Conservation (phyloP, 345 rosid species). For the Boechera retrofracta region DNA sequence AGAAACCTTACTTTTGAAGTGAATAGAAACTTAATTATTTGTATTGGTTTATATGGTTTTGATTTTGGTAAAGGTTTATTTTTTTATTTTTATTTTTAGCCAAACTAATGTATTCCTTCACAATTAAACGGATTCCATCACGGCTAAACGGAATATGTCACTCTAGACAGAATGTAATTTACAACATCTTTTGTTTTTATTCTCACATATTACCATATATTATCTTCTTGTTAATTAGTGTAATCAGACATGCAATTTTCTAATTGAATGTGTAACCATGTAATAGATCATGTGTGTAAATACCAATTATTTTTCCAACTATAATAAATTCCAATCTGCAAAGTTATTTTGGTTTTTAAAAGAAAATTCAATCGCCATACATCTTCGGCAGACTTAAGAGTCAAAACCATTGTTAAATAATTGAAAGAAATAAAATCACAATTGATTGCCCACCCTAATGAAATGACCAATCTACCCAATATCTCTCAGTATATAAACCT, state of each 20-base stretch:
- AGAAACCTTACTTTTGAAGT: too few species aligned
- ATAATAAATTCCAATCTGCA: not conserved
- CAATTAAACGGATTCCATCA: not conserved
- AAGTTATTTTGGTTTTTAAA: not conserved
- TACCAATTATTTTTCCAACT: not conserved
- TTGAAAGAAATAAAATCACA: not conserved
- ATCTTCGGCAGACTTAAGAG: not conserved
- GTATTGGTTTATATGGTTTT: not conserved
- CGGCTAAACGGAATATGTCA: not conserved
- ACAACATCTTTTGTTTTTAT: not conserved
- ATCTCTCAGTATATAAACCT: not conserved
- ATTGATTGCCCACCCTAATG: not conserved
- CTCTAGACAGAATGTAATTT: not conserved
- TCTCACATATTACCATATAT: not conserved
- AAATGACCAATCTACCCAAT: conserved; percentile 9
- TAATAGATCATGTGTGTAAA: not conserved
- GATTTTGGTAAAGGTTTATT: not conserved
- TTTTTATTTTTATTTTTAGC: not conserved
- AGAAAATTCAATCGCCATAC: not conserved
- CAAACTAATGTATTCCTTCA: not conserved
- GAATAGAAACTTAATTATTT: not conserved
- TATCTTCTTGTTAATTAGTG: not conserved
- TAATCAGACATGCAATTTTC: not conserved
- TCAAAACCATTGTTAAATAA: not conserved
- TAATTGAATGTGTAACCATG: not conserved